Percentiles rank a stretch among this genome's conserved stretches.
Conservation (phyloP, 140 eudicot species). For the Cichorium intybus region DNA sequence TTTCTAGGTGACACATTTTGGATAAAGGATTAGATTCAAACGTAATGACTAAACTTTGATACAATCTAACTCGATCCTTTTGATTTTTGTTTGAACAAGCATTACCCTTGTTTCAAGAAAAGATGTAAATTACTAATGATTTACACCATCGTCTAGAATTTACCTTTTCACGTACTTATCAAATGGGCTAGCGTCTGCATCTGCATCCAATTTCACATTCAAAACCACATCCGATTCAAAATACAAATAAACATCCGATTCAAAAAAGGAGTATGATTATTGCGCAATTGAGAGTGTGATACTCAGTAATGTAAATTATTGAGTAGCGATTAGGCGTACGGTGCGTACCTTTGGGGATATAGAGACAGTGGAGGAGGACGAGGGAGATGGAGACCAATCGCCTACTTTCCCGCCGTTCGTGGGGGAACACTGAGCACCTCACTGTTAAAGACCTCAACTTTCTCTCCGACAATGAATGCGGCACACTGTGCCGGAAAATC, state of each 20-base stretch:
- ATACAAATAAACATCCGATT: background rate
- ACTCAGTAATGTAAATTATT: background rate
- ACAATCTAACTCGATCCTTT: background rate
- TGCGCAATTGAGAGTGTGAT: background rate
- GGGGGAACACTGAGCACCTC: conserved; percentile 44
- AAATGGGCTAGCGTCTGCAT: conserved; percentile 49
- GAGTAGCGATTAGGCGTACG: background rate
- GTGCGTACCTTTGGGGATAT: conserved; percentile 45
- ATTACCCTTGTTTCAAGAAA: too few species aligned
- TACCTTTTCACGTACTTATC: conserved; percentile 70
- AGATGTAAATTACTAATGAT: background rate
- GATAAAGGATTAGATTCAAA: background rate
- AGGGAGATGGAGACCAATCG: conserved; percentile 57
- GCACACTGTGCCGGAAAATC: conserved; percentile 2
- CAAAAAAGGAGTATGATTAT: background rate
- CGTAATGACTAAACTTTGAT: conserved; percentile 2
- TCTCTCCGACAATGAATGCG: conserved; percentile 15
- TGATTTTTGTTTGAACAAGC: too few species aligned
- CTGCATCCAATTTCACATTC: conserved; percentile 35
- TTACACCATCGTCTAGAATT: background rate
- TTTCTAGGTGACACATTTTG: conserved; percentile 46
- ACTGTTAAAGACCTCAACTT: conserved; percentile 19
- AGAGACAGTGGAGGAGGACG: conserved; percentile 38
- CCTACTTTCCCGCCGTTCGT: conserved; percentile 41
- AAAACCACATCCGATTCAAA: conserved; percentile 1